Conservation (phyloP, 768 basidiomycete species). For the Phlebiopsis flavidoalba region DNA sequence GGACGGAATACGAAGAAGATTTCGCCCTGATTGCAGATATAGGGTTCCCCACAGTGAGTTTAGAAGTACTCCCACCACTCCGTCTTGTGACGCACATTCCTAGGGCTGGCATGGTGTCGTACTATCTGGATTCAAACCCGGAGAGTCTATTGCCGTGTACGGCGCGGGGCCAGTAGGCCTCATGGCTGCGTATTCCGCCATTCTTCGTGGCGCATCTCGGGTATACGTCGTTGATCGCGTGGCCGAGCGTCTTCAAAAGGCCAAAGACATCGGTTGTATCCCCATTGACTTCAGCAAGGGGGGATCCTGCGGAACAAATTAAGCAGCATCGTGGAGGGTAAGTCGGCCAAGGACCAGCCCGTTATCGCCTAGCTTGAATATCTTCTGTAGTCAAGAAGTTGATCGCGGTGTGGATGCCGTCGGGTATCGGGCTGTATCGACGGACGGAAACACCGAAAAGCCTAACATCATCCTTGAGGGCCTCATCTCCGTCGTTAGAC, state of each 20-base stretch:
- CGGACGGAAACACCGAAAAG: constrained; percentile 51
- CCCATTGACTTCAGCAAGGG: constrained; percentile 43
- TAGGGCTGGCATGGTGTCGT: constrained; percentile 51
- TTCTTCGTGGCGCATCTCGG: constrained; percentile 44
- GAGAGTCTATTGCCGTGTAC: constrained; percentile 49
- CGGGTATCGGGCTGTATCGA: constrained; percentile 50
- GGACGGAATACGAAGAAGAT: constrained; percentile 50
- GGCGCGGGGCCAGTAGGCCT: constrained; percentile 51
- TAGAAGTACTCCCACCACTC: background rate
- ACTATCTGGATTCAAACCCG: constrained; percentile 46
- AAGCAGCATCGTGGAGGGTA: constrained; percentile 39
- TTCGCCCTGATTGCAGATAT: constrained; percentile 52
- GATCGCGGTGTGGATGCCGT: constrained; percentile 52
- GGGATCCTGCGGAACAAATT: constrained; percentile 48
- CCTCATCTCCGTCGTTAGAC: constrained; percentile 46
- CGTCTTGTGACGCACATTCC: no score
- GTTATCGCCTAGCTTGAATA: background rate
- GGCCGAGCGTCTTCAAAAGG: constrained; percentile 46
- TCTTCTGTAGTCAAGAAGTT: constrained; percentile 34
- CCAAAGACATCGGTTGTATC: constrained; percentile 45
- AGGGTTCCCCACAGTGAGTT: constrained; percentile 46
- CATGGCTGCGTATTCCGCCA: constrained; percentile 54
- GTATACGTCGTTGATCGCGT: constrained; percentile 56
- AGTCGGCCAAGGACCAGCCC: constrained; percentile 10
- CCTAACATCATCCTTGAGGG: constrained; percentile 49